A percentile compares a stretch with the other conserved stretches of the same genome.
These are phyloP conservation scores for Cladochytrium replicatum DNA, from an alignment of 192 early-diverging fungal genomes.

Conservation along the genomic window DNA sequence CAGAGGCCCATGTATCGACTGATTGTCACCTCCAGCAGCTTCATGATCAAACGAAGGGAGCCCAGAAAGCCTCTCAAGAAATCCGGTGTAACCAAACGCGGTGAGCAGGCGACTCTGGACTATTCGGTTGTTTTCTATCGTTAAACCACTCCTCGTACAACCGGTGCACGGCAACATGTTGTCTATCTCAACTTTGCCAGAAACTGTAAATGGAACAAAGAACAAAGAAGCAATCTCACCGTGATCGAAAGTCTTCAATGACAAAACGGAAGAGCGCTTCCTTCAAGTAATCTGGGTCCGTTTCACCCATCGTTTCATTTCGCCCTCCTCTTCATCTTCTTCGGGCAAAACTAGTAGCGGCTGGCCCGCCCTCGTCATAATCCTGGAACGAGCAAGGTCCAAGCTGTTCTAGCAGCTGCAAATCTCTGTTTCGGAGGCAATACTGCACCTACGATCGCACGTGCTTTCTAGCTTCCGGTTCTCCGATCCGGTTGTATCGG, in stretches of 20 bases:
- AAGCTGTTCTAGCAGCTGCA: conserved; percentile 24
- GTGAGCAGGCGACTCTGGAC: neutral
- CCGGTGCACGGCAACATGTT: conserved; percentile 63
- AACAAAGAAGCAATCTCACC: conserved; percentile 26
- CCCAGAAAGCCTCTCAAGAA: conserved; percentile 14
- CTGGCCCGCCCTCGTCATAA: conserved; percentile 7
- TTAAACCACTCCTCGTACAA: conserved; percentile 58
- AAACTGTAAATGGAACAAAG: conserved; percentile 9
- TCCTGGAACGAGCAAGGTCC: conserved; percentile 34
- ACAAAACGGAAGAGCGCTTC: conserved; percentile 42
- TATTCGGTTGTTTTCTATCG: conserved; percentile 4
- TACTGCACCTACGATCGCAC: neutral
- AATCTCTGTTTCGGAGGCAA: conserved; percentile 13
- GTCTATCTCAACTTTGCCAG: conserved; percentile 19
- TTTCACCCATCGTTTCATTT: neutral
- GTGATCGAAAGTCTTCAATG: conserved; percentile 47
- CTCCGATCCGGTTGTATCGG: conserved; percentile 1
- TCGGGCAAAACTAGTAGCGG: neutral
- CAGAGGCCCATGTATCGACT: conserved; percentile 29
- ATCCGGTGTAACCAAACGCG: conserved; percentile 18
- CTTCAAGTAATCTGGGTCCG: conserved; percentile 9
- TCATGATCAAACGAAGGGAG: conserved; percentile 16
- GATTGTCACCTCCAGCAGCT: conserved; percentile 12
- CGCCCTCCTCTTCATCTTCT: conserved; percentile 1
- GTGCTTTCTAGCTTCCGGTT: neutral